Base-by-base conservation (phyloP, 805 yeast species). In the Saccharomyces mikatae region DNA sequence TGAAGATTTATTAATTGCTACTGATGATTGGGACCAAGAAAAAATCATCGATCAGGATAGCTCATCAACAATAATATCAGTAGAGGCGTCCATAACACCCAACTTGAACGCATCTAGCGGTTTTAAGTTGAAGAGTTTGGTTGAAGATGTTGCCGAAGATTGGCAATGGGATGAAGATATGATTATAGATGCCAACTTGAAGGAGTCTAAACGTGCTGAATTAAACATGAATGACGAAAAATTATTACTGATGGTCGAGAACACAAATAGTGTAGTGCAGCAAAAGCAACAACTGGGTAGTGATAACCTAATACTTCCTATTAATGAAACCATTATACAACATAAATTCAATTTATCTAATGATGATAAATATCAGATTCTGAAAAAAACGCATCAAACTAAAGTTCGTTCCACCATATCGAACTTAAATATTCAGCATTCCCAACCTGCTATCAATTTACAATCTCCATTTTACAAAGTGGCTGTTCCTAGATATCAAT, bases 401-500 rank as follows among this genome's bases (percentile, higher is more conserved):
- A 92, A 89, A 74, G 88, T 92, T 41, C 83, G 99, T 68, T 83
- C 96, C 2, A 95, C 96, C 6, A 83, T 94, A 63, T 96, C 97
- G 48, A 89, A 92, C 60, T 76, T 94, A 58, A 84, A 81, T 51
- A 90, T 94, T 58, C 98, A 94, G 64, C 99, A 94, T 69, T 81
- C 97, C 0, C 77, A 83, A 62, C 96, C 96, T 0, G 97, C 99
- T 0, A 65, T 82, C 28, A 77, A 94, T 50, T 75, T 94, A 50
- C 99, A 94, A 71, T 80, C 90, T 0, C 99, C 99, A 2, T 90
- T 82, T 71, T 94, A 89, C 72, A 88, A 86, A 64, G 97, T 91
- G 29, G 81, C 77, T 57, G 72, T 89, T 36, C 73, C 86, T 5
- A 82, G 83, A 60, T 77, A 78, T 6, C 87, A 86, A 60, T 75